Percentiles rank a stretch among this genome's conserved stretches.
These are phyloP conservation scores for Mikania micrantha DNA, from an alignment of 129 eudicot genomes.

Conservation along the genomic window DNA sequence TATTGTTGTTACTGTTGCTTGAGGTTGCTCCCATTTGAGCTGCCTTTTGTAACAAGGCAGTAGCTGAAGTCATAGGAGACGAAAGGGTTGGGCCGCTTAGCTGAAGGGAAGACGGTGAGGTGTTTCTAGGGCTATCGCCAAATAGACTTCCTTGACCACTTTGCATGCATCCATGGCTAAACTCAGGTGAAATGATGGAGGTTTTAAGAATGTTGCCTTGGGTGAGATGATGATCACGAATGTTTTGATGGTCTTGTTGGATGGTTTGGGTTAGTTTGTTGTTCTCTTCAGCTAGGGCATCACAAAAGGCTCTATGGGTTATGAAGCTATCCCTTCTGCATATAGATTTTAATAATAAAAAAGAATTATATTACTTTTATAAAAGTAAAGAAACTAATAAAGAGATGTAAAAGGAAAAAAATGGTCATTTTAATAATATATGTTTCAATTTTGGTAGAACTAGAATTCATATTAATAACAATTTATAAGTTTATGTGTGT, in stretches of 20 bases:
- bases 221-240: conserved; percentile 5
- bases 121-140: conserved; percentile 17
- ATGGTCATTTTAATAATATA: too few species aligned
- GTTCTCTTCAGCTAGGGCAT: conserved; percentile 39
- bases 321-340: conserved; percentile 46
- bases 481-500: too few species aligned
- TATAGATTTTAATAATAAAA: too few species aligned
- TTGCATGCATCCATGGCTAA: conserved; percentile 24
- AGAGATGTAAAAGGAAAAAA: too few species aligned
- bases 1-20: conserved; percentile 15
- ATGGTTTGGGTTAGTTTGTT: conserved; percentile 26
- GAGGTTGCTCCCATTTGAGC: conserved; percentile 42
- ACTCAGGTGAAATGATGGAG: conserved; percentile 29
- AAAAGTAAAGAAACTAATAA: too few species aligned
- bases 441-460: too few species aligned
- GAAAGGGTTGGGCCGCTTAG: conserved; percentile 26
- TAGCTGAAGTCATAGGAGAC: conserved; percentile 32
- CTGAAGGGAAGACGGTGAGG: conserved; percentile 22
- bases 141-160: conserved; percentile 23
- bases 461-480: too few species aligned
- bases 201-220: conserved; percentile 22
- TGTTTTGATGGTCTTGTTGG: conserved; percentile 24
- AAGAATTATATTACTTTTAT: too few species aligned
- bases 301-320: conserved; percentile 45
- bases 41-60: conserved; percentile 38